Evolutionary conservation across 768 basidiomycete genomes (phyloP).

Genomic region (Pisolithus albus): DNA sequence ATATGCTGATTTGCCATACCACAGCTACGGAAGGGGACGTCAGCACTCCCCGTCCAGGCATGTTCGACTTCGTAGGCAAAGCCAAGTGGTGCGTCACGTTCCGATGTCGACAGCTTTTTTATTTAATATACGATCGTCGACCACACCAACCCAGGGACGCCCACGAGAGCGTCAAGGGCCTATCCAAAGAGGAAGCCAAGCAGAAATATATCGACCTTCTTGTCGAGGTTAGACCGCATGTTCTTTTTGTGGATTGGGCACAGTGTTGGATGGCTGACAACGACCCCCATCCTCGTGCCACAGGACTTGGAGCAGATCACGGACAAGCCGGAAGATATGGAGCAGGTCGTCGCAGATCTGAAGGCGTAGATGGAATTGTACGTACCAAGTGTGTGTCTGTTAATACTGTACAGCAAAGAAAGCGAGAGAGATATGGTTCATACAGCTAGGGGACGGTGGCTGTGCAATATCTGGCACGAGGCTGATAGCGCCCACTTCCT

Average conservation of each 20-base stretch:
- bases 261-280: neutral
- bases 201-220: conserved; percentile 71
- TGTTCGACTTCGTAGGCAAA: conserved; percentile 83
- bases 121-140: neutral
- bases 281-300: neutral
- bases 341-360: conserved; percentile 53
- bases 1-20: neutral
- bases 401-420: too few relatives aligned
- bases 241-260: neutral
- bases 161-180: conserved; percentile 71
- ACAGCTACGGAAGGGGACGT: conserved; percentile 71
- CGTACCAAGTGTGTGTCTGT: too few relatives aligned
- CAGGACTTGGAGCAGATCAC: conserved; percentile 50
- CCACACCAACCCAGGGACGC: conserved; percentile 58
- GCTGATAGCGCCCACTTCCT: conserved; percentile 12
- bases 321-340: conserved; percentile 41
- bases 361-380: conserved; percentile 31
- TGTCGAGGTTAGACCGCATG: conserved; percentile 43
- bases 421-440: neutral
- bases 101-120: neutral
- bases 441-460: neutral
- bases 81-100: conserved; percentile 68
- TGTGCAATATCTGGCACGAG: neutral
- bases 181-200: conserved; percentile 63
- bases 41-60: conserved; percentile 55